Evolutionary conservation across 1,284 basidiomycete genomes (phyloP), one percentile per base, ranked within the genome.

Genomic region (Apiotrichum mycotoxinovorans): DNA sequence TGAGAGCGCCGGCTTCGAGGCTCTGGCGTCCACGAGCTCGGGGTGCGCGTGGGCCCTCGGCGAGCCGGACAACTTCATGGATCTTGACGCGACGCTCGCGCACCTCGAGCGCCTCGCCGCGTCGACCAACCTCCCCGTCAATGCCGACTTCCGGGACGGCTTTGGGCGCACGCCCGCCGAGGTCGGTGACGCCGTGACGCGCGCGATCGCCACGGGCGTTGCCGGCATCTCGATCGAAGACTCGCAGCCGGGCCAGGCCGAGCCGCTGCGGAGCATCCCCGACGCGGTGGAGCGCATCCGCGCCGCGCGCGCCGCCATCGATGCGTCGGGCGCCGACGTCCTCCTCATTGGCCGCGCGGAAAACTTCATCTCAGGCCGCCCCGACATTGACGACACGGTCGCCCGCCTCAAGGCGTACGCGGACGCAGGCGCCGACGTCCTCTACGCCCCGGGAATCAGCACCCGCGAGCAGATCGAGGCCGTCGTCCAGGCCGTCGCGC

Each of bases 91-190:
- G 23, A 53, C 52, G 26, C 34, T 53, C 18, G 33, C 33, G 3
- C 43, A 53, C 37, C 52, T 53, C 8, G 23, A 20, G 18, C 2
- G 26, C 3, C 44, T 53, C 2, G 52, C 38, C 20, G 25, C 17
- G 5, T 14, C 44, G 9, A 53, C 34, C 10, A 10, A 20, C 33
- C 35, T 53, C n/a, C 52, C 52, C n/a, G 44, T 53, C 26, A 53
- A 53, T 43, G 52, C 52, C 18, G 52, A 53, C 52, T 53, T 53
- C 40, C n/a, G n/a, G 18, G 52, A 53, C 37, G 52, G 52, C 25
- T 53, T 53, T 22, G 52, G 52, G n/a, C 33, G 34, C 14, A 53
- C 52, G 2, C 34, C 52, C 2, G 35, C 10, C 35, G 43, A 53
- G n/a, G 52, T 53, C 25, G 34, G 8, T 3, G 26, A 15, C 1